Evolutionary conservation across 192 early-diverging fungal species (phyloP).

Genomic region (Chytriomyces confervae): DNA sequence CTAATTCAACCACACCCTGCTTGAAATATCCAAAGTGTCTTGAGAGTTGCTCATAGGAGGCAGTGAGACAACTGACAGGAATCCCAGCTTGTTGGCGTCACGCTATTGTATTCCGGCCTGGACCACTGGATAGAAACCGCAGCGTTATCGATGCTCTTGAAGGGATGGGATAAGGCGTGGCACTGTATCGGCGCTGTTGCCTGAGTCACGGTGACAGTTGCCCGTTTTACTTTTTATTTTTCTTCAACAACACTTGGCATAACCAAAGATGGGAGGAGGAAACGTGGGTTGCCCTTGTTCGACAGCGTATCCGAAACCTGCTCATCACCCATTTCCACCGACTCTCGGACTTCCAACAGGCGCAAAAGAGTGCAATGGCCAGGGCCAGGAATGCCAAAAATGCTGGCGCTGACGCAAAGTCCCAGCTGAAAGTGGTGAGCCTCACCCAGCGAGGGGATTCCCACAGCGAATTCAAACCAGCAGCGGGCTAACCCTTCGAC

Average conservation of each 20-base stretch:
- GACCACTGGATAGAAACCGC: too few species aligned
- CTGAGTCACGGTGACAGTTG: too few species aligned
- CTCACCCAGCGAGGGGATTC: not conserved
- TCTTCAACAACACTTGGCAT: not conserved
- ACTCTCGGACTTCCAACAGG: slow-evolving; percentile 19
- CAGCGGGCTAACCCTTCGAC: not conserved
- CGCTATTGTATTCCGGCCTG: too few species aligned
- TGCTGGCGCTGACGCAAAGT: slow-evolving; percentile 43
- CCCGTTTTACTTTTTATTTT: not conserved
- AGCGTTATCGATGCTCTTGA: too few species aligned
- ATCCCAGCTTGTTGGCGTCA: too few species aligned
- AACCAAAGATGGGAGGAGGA: slow-evolving; percentile 25
- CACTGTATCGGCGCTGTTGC: too few species aligned
- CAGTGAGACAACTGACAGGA: too few species aligned
- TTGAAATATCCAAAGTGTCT: too few species aligned
- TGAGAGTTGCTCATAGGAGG: too few species aligned
- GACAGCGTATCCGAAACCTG: not conserved
- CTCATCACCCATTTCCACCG: not conserved
- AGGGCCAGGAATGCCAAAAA: slow-evolving; percentile 34
- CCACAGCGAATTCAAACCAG: not conserved
- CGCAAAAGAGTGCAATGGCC: slow-evolving; percentile 46
- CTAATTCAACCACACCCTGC: too few species aligned
- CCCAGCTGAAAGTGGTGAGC: slow-evolving; percentile 49
- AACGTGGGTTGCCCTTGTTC: slow-evolving; percentile 7
- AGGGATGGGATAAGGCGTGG: too few species aligned